A percentile compares a stretch with the other conserved stretches of the same genome.
These are phyloP conservation scores for Cryptosporidium parvum DNA, from an alignment of 169 alveolate genomes.

Conservation along the genomic window DNA sequence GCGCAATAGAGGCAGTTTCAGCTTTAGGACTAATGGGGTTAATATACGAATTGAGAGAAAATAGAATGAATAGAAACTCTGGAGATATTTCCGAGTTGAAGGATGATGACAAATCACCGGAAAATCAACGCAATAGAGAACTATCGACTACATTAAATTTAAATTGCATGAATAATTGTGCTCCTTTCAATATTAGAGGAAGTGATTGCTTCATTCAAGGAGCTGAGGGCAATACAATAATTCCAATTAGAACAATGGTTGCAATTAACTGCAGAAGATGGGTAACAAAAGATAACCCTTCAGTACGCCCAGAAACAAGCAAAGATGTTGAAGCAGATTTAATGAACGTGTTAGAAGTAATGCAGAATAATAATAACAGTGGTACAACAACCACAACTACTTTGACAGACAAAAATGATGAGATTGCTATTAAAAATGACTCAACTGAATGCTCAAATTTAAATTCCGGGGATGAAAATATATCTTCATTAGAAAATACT, in stretches of 20 bases:
- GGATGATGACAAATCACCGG: slow-evolving; percentile 8
- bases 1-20: slow-evolving; percentile 73
- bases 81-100: slow-evolving; percentile 58
- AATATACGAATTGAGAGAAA: slow-evolving; percentile 56
- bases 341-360: slow-evolving; percentile 17
- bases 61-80: slow-evolving; percentile 23
- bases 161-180: slow-evolving; percentile 38
- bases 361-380: slow-evolving; percentile 13
- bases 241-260: slow-evolving; percentile 74
- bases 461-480: slow-evolving; percentile 36
- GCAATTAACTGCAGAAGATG: slow-evolving; percentile 73
- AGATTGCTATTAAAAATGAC: slow-evolving; percentile 17
- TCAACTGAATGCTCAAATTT: not conserved
- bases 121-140: not conserved
- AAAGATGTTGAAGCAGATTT: slow-evolving; percentile 40
- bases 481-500: slow-evolving; percentile 51
- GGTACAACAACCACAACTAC: slow-evolving; percentile 64
- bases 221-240: slow-evolving; percentile 6
- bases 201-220: slow-evolving; percentile 41
- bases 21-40: slow-evolving; percentile 64
- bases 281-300: slow-evolving; percentile 70
- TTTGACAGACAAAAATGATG: slow-evolving; percentile 39
- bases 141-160: slow-evolving; percentile 7
- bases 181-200: slow-evolving; percentile 11
- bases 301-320: slow-evolving; percentile 56